Evolutionary conservation across 2,329 filamentous ascomycete genomes (phyloP).

Genomic region (Nemania sp.): DNA sequence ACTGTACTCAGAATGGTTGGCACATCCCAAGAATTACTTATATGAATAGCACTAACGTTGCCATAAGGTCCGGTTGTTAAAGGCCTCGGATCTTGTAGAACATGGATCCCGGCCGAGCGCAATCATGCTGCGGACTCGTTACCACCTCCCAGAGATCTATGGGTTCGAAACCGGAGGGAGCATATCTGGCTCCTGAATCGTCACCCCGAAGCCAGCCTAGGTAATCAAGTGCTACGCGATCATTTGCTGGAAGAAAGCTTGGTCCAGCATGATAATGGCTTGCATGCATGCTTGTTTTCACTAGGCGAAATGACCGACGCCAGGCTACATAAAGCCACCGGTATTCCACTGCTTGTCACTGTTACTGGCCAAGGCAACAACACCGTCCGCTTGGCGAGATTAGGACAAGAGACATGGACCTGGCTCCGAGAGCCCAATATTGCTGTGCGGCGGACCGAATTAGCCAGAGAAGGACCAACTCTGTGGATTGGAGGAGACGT

Average conservation of each 20-base stretch:
- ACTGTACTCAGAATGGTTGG: constrained; percentile 32
- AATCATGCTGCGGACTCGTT: constrained; percentile 8
- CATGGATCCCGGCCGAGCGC: constrained; percentile 31
- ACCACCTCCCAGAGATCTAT: constrained; percentile 19
- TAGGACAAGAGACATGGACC: constrained; percentile 55
- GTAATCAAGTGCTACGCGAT: constrained; percentile 32
- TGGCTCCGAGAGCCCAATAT: constrained; percentile 54
- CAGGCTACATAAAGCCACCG: constrained; percentile 34
- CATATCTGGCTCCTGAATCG: constrained; percentile 53
- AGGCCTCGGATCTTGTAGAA: constrained; percentile 29
- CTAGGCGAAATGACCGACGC: constrained; percentile 57
- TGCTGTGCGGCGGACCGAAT: constrained; percentile 52
- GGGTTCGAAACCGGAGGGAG: constrained; percentile 33
- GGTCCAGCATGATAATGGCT: constrained; percentile 6
- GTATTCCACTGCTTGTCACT: constrained; percentile 48
- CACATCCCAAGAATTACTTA: constrained; percentile 2
- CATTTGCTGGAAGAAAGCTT: constrained; percentile 29
- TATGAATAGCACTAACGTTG: constrained; percentile 23
- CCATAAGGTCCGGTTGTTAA: constrained; percentile 36
- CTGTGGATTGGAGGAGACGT: constrained; percentile 56
- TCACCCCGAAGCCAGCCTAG: constrained; percentile 53
- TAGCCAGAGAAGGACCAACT: constrained; percentile 48
- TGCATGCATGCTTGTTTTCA: constrained; percentile 50
- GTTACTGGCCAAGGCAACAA: constrained; percentile 61
- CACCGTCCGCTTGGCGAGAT: constrained; percentile 56